Base-by-base conservation (phyloP, 2,329 filamentous ascomycete genomes). In the Phialemoniopsis sp. region DNA sequence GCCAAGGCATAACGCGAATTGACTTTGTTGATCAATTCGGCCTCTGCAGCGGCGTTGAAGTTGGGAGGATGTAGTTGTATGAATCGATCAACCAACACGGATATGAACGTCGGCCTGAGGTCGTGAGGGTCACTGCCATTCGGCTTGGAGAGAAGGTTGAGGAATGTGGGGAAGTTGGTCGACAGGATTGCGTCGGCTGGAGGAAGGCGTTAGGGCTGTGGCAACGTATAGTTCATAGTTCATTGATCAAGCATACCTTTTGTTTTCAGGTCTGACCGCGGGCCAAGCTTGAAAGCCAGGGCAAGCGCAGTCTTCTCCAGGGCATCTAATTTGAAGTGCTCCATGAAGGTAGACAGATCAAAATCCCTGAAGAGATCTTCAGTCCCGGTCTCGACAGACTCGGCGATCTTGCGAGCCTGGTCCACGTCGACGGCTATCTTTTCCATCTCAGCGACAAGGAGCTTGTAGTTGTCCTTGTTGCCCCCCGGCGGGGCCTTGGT, bases 291-390 rank as follows among this genome's bases (percentile, higher is more conserved):
- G 63, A 95, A 95, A 5, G 91, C 89, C 41, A 96, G 72, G 36
- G 89, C 88, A 47, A 98, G 74, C 45, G 94, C 78, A 31, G 88
- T 87, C 71, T 95, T 95, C 55, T 89, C 82, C 34, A 96, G 64
- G 9, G 89, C 82, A 65, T 96, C 90, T 39, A 96, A 75, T 59
- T 90, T 89, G 71, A 98, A 98, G 62, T 97, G 90, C 47, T 95
- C 87, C 73, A 97, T 83, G 59, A 98, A 97, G 3, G 86, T 87
- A 3, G 87, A 86, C n/a, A 98, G 76, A 58, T 98, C 91, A 54
- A 98, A 96, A 58, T 97, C 91, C 42, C 89, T 85, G 61, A 95
- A 96, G 44, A 95, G 80, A 52, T 98, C 91, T 53, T 93, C 89
- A 50, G 93, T 91, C 15, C 82, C 87, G 2, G 82, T 85, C 62